phyloP scores from a whole-genome alignment of 768 basidiomycete species.

The Obba rivulosa region DNA sequence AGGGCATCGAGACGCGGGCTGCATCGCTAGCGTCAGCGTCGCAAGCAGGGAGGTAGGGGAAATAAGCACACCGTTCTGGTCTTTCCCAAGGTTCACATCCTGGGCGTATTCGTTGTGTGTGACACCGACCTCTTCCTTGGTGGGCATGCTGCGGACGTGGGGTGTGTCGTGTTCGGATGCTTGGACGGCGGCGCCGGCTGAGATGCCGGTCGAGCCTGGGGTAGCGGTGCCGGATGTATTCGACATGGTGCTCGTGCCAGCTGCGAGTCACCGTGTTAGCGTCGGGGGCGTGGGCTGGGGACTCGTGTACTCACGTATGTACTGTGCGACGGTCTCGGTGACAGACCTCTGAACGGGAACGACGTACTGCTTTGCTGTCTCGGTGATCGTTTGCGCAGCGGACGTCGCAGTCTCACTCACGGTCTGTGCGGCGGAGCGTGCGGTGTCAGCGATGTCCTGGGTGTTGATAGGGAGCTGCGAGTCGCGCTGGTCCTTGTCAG shows the following conservation, averaged over 20 bases:
- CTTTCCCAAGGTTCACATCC: too few species aligned
- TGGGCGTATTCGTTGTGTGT: too few species aligned
- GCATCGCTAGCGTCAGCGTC: too few species aligned
- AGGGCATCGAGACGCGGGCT: slow-evolving; percentile 10
- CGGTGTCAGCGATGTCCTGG: slow-evolving; percentile 7
- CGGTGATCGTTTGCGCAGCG: slow-evolving; percentile 12
- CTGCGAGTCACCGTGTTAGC: too few species aligned
- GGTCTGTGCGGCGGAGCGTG: slow-evolving; percentile 6
- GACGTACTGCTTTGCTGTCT: slow-evolving; percentile 10
- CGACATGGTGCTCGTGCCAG: too few species aligned
- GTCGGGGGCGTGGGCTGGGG: background rate
- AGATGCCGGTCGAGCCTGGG: background rate
- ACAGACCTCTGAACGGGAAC: too few species aligned
- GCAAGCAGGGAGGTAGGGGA: slow-evolving; percentile 12
- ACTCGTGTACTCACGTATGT: slow-evolving; percentile 15
- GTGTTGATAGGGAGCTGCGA: background rate
- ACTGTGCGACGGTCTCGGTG: slow-evolving; percentile 17
- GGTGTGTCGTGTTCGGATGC: slow-evolving; percentile 15
- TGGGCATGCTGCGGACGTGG: slow-evolving; percentile 11
- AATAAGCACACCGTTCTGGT: too few species aligned
- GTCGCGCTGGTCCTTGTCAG: background rate
- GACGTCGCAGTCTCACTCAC: slow-evolving; percentile 5
- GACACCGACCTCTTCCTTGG: too few species aligned
- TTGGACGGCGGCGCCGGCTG: slow-evolving; percentile 8
- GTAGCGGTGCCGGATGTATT: background rate